A percentile compares a stretch with the other conserved stretches of the same genome.
Evolutionary conservation across 2,329 filamentous ascomycete genomes (phyloP).

Genomic region (Trichoderma arundinaceum): DNA sequence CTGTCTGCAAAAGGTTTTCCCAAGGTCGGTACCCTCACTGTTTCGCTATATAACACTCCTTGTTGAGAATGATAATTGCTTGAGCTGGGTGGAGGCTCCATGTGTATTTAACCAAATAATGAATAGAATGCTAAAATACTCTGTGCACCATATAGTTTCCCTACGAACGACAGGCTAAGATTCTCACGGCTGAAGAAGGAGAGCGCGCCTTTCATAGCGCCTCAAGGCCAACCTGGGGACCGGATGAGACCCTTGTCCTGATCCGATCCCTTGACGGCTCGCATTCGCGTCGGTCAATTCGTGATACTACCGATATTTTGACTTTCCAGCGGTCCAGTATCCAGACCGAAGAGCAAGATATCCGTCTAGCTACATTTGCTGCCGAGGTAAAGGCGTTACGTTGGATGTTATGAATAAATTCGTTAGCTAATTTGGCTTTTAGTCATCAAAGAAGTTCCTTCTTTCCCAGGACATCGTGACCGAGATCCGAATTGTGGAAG

Average conservation of each 20-base stretch:
- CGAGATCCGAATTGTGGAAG: slow-evolving; percentile 58
- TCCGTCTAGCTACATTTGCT: slow-evolving; percentile 68
- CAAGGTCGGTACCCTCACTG: slow-evolving; percentile 77
- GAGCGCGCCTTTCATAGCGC: slow-evolving; percentile 74
- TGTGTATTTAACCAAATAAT: slow-evolving; percentile 46
- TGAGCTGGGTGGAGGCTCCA: slow-evolving; percentile 36
- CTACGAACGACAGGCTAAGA: slow-evolving; percentile 79
- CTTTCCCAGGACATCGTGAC: slow-evolving; percentile 61
- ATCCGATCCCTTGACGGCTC: slow-evolving; percentile 47
- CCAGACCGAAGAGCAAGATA: slow-evolving; percentile 66
- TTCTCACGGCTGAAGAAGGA: slow-evolving; percentile 64
- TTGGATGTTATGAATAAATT: background rate
- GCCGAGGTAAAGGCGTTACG: slow-evolving; percentile 51
- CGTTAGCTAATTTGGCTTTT: slow-evolving; percentile 29
- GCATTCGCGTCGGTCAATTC: slow-evolving; percentile 42
- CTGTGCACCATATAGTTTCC: slow-evolving; percentile 70
- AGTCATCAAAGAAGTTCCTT: slow-evolving; percentile 63
- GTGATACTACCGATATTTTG: slow-evolving; percentile 41
- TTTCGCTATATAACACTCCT: slow-evolving; percentile 45
- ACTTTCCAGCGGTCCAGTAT: slow-evolving; percentile 53
- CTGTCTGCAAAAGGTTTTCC: slow-evolving; percentile 70
- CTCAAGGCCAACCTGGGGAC: slow-evolving; percentile 80
- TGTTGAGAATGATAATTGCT: slow-evolving; percentile 34
- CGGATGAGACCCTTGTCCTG: slow-evolving; percentile 74
- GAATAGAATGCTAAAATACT: slow-evolving; percentile 55